Base-by-base conservation (phyloP, 1,284 basidiomycete species). In the Irpex sp. region DNA sequence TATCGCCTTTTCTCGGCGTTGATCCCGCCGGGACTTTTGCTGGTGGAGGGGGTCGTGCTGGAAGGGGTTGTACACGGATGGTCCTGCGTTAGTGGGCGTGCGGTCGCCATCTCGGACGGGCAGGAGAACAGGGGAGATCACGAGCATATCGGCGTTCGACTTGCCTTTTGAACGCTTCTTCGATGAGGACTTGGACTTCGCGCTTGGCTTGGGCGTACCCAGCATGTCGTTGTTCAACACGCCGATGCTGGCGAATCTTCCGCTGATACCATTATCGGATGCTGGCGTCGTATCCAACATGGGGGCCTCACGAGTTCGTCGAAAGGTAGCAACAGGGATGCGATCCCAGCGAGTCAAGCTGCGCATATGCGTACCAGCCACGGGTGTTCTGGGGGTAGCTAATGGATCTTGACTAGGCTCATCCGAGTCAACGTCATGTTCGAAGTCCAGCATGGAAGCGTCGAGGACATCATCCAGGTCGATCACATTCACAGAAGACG, bases 381-480 rank as follows among this genome's bases (percentile, higher is more conserved):
- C 65, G 31, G 67, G 57, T 7, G 68, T 68, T 50, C 66, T 66
- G 8, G 68, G 67, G 57, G 65, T 53, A 11, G 67, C 56, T 31
- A 61, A 59, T 15, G 59, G 53, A 17, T 64, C 65, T 49, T 61
- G 58, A 0, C 62, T 21, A 66, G 49, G 62, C 56, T 21, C 70
- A 66, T 61, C 59, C 21, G 65, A 55, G 36, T 68, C 65, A 51
- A 65, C 66, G 43, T 58, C 51, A 37, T 61, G 63, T 62, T 86
- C 86, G 4, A 82, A 77, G 66, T 86, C 84, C 13, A 93, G 77
- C 73, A 90, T 84, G 0, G 90, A 85, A 0, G 86, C 78, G 63
- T 93, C 89, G 39, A 93, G 78, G n/a, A 93, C 90, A 67, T 93
- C 90, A 68, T 91, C 85, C n/a, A 93, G 80, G 60, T 86, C 82